Base-by-base conservation (phyloP, 116 monocot genomes). In the Trichopus zeylanicus region DNA sequence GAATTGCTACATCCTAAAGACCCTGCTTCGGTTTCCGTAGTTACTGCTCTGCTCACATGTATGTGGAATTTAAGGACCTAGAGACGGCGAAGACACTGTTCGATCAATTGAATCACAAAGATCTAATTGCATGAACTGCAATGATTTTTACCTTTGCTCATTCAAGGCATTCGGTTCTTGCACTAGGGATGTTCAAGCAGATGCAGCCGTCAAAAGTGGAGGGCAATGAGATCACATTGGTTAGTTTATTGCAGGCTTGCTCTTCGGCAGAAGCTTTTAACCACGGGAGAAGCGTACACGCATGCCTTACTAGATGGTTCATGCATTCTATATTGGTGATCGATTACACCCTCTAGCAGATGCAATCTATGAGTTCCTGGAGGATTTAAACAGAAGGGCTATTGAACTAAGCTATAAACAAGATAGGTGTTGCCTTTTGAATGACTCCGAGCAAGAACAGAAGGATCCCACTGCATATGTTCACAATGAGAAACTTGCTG, bases 401-500 rank as follows among this genome's bases (percentile, higher is more conserved):
- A 62, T 19, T 55, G 54, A 46, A 51, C 57, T 75, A 53, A 85
- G 93, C 33, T 92, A 92, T 54, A 73, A 58, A 51, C 85, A 77
- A 74, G 81, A 85, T 47, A 77, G 31, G 6, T 64, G 74, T 57
- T 26, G 46, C 27, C 69, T 85, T 31, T 54, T 87, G 24, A 73
- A 76, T 63, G 82, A 81, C 10, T 48, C 55, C 49, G 93, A 85
- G 59, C 74, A 77, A 54, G 93, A 85, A 19, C 64, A 55, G 52
- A 84, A 70, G 62, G 88, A 88, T 26, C 67, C 74, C 5, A 61
- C 38, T 56, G 71, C 46, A 15, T 70, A 46, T 22, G 58, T 88
- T 48, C 93, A 93, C 34, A 88, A 88, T 34, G 93, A 93, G 74
- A 93, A 88, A 55, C 71, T 93, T 48, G 93, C 93, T 54, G 82